Evolutionary conservation across 1,284 basidiomycete species (phyloP).

Genomic region (Stygiomarasmius scandens): DNA sequence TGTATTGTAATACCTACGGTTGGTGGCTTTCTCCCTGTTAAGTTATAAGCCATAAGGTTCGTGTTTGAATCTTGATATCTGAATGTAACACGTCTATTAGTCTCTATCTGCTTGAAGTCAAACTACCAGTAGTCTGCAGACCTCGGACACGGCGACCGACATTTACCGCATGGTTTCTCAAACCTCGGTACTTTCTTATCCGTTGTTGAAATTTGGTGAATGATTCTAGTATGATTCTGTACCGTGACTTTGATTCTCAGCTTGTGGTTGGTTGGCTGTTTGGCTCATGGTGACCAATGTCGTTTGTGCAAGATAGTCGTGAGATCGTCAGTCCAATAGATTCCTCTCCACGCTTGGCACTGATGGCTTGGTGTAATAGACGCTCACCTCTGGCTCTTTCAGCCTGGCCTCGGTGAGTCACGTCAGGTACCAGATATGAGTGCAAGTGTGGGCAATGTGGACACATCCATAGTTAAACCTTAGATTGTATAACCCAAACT

Average conservation of each 20-base stretch:
- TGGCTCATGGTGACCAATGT: too few species aligned
- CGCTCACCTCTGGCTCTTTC: not conserved
- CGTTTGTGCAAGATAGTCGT: too few species aligned
- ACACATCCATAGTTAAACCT: not conserved
- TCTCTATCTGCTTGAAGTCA: not conserved
- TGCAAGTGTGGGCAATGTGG: not conserved
- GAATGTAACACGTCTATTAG: not conserved
- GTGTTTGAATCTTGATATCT: constrained; percentile 1
- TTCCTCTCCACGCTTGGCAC: not conserved
- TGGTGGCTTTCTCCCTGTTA: constrained; percentile 7
- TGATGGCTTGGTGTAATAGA: not conserved
- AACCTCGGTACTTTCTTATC: not conserved
- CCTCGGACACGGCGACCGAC: not conserved
- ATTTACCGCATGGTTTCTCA: not conserved
- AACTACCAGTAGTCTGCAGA: not conserved
- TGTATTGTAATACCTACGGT: constrained; percentile 13
- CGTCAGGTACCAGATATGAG: not conserved
- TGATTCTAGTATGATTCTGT: too few species aligned
- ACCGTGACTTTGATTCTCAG: too few species aligned
- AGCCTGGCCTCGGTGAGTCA: not conserved
- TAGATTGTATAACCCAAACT: not conserved
- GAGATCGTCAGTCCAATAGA: too few species aligned
- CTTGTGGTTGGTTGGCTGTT: too few species aligned
- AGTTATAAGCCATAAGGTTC: constrained; percentile 9
- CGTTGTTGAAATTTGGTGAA: too few species aligned